Percentiles rank a stretch among this genome's conserved stretches.
Evolutionary conservation across 495 filamentous ascomycete species (phyloP).

Genomic region (Penicillium ochrochloron): DNA sequence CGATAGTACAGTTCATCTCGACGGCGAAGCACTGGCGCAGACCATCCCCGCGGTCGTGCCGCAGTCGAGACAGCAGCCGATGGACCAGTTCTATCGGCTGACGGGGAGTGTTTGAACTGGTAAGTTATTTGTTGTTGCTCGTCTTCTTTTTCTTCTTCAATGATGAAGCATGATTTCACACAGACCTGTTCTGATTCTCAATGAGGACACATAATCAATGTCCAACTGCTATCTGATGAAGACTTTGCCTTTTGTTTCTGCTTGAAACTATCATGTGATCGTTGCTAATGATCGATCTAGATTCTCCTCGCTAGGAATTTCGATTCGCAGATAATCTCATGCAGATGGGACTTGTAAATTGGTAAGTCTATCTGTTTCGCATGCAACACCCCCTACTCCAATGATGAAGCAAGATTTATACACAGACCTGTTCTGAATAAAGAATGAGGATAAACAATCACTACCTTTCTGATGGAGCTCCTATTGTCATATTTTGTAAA

Average conservation of each 20-base stretch:
- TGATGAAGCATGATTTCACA: conserved; percentile 59
- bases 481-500: background rate
- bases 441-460: conserved; percentile 46
- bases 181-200: conserved; percentile 59
- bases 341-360: background rate
- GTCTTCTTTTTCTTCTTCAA: conserved; percentile 27
- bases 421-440: conserved; percentile 62
- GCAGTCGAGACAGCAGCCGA: conserved; percentile 69
- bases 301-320: background rate
- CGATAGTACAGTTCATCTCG: conserved; percentile 66
- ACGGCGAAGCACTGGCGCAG: conserved; percentile 37
- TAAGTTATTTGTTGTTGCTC: conserved; percentile 4
- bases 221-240: conserved; percentile 56
- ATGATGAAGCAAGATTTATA: conserved; percentile 57
- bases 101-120: conserved; percentile 8
- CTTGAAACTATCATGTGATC: conserved; percentile 1
- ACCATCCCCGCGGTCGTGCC: conserved; percentile 71
- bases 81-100: conserved; percentile 64
- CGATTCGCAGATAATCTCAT: background rate
- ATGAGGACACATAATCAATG: conserved; percentile 49
- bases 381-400: conserved; percentile 23
- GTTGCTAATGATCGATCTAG: conserved; percentile 18
- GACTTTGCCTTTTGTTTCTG: conserved; percentile 12
- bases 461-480: conserved; percentile 53
- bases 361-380: conserved; percentile 7